These are phyloP conservation scores for Heteromeles arbutifolia DNA, from an alignment of 306 rosid species.

Conservation along the genomic window DNA sequence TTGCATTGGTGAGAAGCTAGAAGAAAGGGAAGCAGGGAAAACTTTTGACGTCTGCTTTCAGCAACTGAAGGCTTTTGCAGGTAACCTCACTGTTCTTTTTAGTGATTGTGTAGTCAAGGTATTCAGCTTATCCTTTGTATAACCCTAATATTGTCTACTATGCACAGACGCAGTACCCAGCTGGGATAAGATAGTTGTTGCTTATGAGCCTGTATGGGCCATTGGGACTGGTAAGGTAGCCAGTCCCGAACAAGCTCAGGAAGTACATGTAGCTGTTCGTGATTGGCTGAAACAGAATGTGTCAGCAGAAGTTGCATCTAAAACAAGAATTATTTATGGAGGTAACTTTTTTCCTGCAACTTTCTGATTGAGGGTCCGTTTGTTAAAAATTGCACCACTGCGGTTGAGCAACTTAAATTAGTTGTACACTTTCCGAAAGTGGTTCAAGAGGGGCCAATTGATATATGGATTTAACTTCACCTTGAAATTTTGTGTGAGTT, in stretches of 20 bases:
- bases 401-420: not conserved
- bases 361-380: constrained; percentile 9
- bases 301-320: constrained; percentile 85
- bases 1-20: constrained; percentile 84
- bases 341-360: constrained; percentile 40
- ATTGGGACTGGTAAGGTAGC: constrained; percentile 99
- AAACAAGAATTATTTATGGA: constrained; percentile 91
- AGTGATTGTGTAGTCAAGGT: not conserved
- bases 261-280: constrained; percentile 87
- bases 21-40: constrained; percentile 96
- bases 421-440: not conserved
- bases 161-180: constrained; percentile 80
- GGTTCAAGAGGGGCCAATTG: not conserved
- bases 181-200: constrained; percentile 90
- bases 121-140: not conserved
- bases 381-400: not conserved
- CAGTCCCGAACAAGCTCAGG: constrained; percentile 93
- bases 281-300: constrained; percentile 85
- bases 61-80: constrained; percentile 91
- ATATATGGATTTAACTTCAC: not conserved
- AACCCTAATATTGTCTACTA: constrained; percentile 7
- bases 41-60: constrained; percentile 76
- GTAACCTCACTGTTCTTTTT: constrained; percentile 28
- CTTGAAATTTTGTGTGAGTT: not conserved
- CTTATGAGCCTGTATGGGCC: constrained; percentile 99